Evolutionary conservation across 148 eudicot genomes (phyloP), one percentile per base, ranked within the genome.

Genomic region (Limonium bicolor): DNA sequence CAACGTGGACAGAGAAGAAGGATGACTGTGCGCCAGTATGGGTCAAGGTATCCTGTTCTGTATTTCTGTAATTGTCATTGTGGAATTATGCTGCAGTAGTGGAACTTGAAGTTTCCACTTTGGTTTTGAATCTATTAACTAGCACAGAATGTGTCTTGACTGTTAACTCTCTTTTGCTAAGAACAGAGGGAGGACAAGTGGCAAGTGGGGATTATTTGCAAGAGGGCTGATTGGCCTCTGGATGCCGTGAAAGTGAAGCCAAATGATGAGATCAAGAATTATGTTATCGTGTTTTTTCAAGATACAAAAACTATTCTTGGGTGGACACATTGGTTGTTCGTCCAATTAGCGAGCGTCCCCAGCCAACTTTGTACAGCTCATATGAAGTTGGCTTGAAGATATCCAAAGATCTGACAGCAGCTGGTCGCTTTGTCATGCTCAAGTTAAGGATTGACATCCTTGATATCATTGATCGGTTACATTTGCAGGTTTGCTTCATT

Each of bases 181-280:
- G 72, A 54, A 40, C 69, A 92, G 99, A 76, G 95, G 95, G 69
- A 90, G 61, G 99, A 94, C 44, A 69, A 65, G 83, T 92, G 99
- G 99, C 99, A 78, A 69, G 75, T 94, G 34, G 99, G 95, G 53
- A 86, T 92, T 36, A 78, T 71, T 55, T 92, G 99, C 51, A 86
- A 72, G 45, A 73, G 86, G 68, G 78, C 69, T 58, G 99, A 92
- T 45, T 92, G 99, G 95, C 99, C 99, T 36, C 64, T 85, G 54
- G 63, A 84, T 34, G 74, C 83, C 23, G 56, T 81, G 51, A 85
- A 70, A 74, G 95, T 86, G 32, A 92, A 76, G 72, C 99, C 99
- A 34, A 85, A 82, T 41, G 86, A 78, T 58, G 95, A 62, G 56
- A 65, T 85, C 65, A 92, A 92, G 72, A 77, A 66, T 41, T 92